phyloP scores from a whole-genome alignment of 305 asterid species.

The Fraxinus dipetala region DNA sequence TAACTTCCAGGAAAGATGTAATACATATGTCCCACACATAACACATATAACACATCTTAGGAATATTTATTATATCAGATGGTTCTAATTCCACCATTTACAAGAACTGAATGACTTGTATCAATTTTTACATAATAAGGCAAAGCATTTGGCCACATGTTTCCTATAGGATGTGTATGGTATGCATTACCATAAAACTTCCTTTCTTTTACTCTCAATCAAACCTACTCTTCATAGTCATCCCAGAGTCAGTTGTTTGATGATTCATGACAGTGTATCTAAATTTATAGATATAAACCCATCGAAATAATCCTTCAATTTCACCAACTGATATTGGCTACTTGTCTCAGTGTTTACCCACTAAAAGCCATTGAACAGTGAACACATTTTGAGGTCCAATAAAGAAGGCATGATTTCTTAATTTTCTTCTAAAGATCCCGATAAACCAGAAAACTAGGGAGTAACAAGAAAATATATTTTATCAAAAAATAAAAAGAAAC shows the following conservation, averaged over 20 bases:
- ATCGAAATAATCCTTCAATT: not conserved
- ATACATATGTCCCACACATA: not conserved
- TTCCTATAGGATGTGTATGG: not conserved
- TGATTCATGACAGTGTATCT: not conserved
- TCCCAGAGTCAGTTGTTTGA: too few relatives aligned
- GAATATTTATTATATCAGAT: not conserved
- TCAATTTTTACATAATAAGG: not conserved
- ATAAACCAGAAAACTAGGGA: not conserved
- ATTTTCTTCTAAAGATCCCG: not conserved
- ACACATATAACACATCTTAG: not conserved
- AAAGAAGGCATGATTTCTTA: too few relatives aligned
- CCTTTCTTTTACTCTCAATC: not conserved
- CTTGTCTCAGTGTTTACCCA: not conserved
- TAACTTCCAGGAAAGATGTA: not conserved
- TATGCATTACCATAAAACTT: not conserved
- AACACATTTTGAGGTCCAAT: not conserved
- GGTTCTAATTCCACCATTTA: not conserved
- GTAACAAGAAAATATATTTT: not conserved
- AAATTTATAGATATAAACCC: not conserved
- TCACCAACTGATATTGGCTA: not conserved
- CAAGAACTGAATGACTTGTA: not conserved
- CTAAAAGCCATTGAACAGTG: not conserved
- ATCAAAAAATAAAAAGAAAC: not conserved
- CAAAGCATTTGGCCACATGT: not conserved
- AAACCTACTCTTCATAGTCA: too few relatives aligned